phyloP scores from a whole-genome alignment of 1,284 basidiomycete genomes.

The Ceratobasidium sp. region DNA sequence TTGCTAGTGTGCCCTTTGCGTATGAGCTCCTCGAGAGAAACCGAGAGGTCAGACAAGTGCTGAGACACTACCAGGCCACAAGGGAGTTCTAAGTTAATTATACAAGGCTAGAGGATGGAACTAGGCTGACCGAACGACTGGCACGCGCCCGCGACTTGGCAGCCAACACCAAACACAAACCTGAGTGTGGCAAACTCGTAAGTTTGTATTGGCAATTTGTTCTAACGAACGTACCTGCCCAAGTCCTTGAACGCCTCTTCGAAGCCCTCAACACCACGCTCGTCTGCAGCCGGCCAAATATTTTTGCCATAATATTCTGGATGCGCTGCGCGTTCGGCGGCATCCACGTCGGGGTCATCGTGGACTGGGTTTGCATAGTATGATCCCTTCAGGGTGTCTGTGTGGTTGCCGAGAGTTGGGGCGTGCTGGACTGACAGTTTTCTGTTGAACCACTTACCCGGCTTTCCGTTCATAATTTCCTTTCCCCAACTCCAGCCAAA shows the following conservation, averaged over 20 bases:
- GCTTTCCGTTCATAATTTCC: constrained; percentile 95
- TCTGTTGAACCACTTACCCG: constrained; percentile 61
- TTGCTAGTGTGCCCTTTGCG: constrained; percentile 57
- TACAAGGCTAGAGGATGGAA: background rate
- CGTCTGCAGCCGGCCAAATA: constrained; percentile 79
- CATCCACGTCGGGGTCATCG: constrained; percentile 71
- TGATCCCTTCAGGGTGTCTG: constrained; percentile 88
- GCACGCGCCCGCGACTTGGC: constrained; percentile 83
- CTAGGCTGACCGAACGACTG: constrained; percentile 78
- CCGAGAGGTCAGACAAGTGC: constrained; percentile 70
- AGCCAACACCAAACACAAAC: constrained; percentile 84
- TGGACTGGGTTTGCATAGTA: constrained; percentile 91
- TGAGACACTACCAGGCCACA: constrained; percentile 63
- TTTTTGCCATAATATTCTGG: constrained; percentile 85
- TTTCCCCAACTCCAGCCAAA: constrained; percentile 97
- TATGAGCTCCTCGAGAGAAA: constrained; percentile 64
- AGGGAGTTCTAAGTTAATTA: background rate
- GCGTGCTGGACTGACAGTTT: no score
- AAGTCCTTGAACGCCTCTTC: constrained; percentile 88
- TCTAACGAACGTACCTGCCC: constrained; percentile 66
- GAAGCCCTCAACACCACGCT: constrained; percentile 77
- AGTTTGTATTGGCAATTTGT: background rate
- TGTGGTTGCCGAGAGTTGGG: background rate
- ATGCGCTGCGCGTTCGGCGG: constrained; percentile 66
- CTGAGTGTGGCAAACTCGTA: constrained; percentile 55